phyloP scores from a whole-genome alignment of 352 stramenopile species.

The Plasmopara muralis region DNA sequence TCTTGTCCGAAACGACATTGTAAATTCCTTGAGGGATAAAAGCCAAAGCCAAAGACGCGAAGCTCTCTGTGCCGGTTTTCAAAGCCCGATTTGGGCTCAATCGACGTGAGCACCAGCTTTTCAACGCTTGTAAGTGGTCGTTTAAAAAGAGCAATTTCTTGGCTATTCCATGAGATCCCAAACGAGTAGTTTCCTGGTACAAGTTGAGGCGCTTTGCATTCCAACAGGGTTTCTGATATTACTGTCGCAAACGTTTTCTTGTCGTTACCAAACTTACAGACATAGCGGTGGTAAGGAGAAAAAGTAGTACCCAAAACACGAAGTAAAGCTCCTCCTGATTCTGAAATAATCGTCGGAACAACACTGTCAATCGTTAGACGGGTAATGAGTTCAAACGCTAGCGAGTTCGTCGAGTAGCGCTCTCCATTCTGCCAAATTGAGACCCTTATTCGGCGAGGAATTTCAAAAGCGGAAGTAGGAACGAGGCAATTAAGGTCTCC shows the following conservation, averaged over 20 bases:
- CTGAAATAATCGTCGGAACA: conserved; percentile 14
- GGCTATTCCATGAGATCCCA: conserved; percentile 31
- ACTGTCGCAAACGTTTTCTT: conserved; percentile 6
- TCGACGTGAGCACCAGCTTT: conserved; percentile 12
- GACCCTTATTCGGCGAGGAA: conserved; percentile 11
- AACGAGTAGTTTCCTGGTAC: conserved; percentile 26
- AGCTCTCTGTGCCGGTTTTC: conserved; percentile 11
- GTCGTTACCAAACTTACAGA: conserved; percentile 21
- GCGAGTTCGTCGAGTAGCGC: conserved; percentile 22
- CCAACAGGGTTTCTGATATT: conserved; percentile 17
- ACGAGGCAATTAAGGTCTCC: conserved; percentile 13
- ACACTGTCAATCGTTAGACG: conserved; percentile 13
- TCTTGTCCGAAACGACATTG: conserved; percentile 26
- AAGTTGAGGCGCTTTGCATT: conserved; percentile 24
- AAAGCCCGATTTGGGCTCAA: conserved; percentile 20
- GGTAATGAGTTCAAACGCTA: conserved; percentile 20
- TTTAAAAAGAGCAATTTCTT: conserved; percentile 17
- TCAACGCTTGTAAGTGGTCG: conserved; percentile 14
- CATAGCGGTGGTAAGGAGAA: conserved; percentile 4
- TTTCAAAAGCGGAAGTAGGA: background rate
- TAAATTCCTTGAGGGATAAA: conserved; percentile 10
- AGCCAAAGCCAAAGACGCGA: conserved; percentile 23
- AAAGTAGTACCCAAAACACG: conserved; percentile 20
- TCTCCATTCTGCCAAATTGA: conserved; percentile 33
- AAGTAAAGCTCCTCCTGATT: conserved; percentile 11